Evolutionary conservation across 441 rosid species (phyloP).

Genomic region (Croton laevigatus): DNA sequence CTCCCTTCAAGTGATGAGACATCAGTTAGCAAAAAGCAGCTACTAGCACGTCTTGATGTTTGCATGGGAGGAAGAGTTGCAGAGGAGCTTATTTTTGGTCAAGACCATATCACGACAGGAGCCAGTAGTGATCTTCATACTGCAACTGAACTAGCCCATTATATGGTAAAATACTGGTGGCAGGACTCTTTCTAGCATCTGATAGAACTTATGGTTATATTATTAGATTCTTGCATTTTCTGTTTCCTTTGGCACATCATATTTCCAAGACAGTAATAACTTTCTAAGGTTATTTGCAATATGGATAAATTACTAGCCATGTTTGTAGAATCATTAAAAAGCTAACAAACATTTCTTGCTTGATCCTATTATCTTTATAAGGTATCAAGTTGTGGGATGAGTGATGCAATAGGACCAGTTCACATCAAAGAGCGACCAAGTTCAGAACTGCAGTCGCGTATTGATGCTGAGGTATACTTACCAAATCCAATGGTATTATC

Average conservation of each 20-base stretch:
- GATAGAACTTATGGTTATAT: neutral
- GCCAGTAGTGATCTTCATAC: slow-evolving; percentile 91
- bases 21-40: slow-evolving; percentile 87
- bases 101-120: slow-evolving; percentile 86
- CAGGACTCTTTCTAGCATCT: neutral
- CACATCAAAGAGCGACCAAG: slow-evolving; percentile 93
- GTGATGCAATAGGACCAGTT: slow-evolving; percentile 88
- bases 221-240: neutral
- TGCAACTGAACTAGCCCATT: slow-evolving; percentile 95
- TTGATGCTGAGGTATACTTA: slow-evolving; percentile 78
- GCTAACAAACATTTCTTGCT: slow-evolving; percentile 9
- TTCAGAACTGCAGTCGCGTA: slow-evolving; percentile 94
- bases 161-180: slow-evolving; percentile 57
- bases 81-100: slow-evolving; percentile 96
- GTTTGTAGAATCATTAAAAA: neutral
- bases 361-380: slow-evolving; percentile 21
- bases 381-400: slow-evolving; percentile 98
- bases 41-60: slow-evolving; percentile 95
- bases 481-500: slow-evolving; percentile 3
- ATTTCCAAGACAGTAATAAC: neutral
- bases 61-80: slow-evolving; percentile 99
- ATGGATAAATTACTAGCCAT: neutral
- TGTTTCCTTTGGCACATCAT: neutral
- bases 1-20: slow-evolving; percentile 96
- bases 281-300: neutral